These are phyloP conservation scores for Vitis rotundifolia DNA, from an alignment of 164 flowering plant genomes.

Conservation along the genomic window DNA sequence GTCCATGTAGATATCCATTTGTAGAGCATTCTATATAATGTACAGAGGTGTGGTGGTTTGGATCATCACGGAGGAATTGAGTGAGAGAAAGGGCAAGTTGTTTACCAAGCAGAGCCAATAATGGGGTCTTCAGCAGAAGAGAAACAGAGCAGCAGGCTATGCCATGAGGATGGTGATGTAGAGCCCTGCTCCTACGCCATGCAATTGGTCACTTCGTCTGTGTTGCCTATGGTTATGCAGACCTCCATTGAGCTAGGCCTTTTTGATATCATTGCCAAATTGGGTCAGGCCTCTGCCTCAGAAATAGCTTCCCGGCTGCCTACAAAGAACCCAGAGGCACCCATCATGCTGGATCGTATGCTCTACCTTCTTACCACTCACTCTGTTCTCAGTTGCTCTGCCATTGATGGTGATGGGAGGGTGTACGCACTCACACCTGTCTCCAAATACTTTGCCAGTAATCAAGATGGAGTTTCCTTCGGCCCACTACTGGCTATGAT, in stretches of 20 bases:
- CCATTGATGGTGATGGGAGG: slow-evolving; percentile 6
- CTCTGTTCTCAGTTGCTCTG: slow-evolving; percentile 19
- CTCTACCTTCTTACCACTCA: slow-evolving; percentile 22
- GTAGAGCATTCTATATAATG: too few relatives aligned
- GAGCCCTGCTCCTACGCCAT: slow-evolving; percentile 19
- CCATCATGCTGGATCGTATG: slow-evolving; percentile 24
- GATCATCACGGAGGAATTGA: too few relatives aligned
- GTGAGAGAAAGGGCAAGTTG: too few relatives aligned
- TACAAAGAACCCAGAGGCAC: slow-evolving; percentile 19
- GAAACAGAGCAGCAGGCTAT: not conserved
- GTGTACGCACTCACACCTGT: slow-evolving; percentile 14
- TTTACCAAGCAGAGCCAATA: too few relatives aligned
- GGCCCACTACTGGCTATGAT: slow-evolving; percentile 13
- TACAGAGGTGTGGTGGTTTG: too few relatives aligned
- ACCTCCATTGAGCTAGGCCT: slow-evolving; percentile 21
- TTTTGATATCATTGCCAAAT: slow-evolving; percentile 22
- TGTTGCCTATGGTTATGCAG: slow-evolving; percentile 16
- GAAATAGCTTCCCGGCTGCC: slow-evolving; percentile 16
- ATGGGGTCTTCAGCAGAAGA: not conserved
- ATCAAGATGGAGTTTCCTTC: slow-evolving; percentile 26
- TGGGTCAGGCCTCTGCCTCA: slow-evolving; percentile 15
- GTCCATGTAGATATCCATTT: too few relatives aligned
- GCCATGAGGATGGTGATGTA: not conserved
- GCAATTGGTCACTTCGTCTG: slow-evolving; percentile 5
- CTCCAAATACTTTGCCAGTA: slow-evolving; percentile 15